Conservation (phyloP, 2,329 filamentous ascomycete genomes). For the Cladorrhinum sp. region DNA sequence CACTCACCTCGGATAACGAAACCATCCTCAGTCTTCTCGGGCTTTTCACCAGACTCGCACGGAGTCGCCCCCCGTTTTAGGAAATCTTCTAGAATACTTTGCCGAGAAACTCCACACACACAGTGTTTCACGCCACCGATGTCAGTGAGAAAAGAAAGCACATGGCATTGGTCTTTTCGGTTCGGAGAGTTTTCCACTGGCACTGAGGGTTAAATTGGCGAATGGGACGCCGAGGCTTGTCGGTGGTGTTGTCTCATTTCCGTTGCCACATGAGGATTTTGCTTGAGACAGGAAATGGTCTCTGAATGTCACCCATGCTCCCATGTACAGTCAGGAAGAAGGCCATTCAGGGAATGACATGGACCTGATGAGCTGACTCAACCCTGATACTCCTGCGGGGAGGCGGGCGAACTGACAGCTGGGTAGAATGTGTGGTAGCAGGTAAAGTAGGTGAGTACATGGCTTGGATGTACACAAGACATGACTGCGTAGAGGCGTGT, state of each 20-base stretch:
- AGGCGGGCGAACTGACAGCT: not conserved
- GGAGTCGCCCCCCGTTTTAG: conserved; percentile 8
- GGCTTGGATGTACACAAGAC: not conserved
- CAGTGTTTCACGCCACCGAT: not conserved
- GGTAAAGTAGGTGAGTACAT: no score
- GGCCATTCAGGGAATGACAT: not conserved
- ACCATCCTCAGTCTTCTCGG: not conserved
- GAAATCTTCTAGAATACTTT: conserved; percentile 24
- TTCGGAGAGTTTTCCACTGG: not conserved
- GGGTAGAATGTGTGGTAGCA: not conserved
- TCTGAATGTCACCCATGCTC: no score
- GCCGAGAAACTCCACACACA: conserved; percentile 5
- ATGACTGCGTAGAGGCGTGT: not conserved
- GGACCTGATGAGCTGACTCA: not conserved
- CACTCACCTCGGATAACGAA: not conserved
- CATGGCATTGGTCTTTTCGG: not conserved
- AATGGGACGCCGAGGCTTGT: not conserved
- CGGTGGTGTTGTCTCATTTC: not conserved
- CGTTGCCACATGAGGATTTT: not conserved
- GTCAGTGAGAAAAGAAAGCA: not conserved
- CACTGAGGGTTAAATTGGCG: not conserved
- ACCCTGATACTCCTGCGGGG: not conserved
- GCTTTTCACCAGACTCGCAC: not conserved
- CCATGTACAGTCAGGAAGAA: not conserved
- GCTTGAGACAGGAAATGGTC: not conserved